Conservation (phyloP, 2,329 filamentous ascomycete genomes). For the Rhynchosporium graminicola region DNA sequence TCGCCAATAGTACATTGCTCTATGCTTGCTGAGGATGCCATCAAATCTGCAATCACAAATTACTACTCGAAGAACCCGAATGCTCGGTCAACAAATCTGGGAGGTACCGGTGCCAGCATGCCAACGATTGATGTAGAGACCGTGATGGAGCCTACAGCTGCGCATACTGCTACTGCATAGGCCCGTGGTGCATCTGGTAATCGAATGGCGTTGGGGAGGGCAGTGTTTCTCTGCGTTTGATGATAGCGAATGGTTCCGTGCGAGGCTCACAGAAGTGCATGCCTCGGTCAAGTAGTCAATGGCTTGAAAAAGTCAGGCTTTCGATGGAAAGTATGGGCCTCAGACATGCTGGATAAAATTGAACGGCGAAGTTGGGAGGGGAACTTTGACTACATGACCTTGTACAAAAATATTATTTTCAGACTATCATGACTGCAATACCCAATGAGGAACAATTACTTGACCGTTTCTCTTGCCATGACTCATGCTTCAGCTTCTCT, state of each 20-base stretch:
- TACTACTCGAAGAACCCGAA: constrained; percentile 91
- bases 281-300: not conserved
- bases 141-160: constrained; percentile 45
- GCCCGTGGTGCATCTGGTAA: not conserved
- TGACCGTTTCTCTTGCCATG: constrained; percentile 6
- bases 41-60: constrained; percentile 88
- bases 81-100: constrained; percentile 71
- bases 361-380: not conserved
- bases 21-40: constrained; percentile 89
- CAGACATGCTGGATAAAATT: constrained; percentile 7
- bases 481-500: not conserved
- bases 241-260: constrained; percentile 6
- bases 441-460: constrained; percentile 10
- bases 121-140: constrained; percentile 65
- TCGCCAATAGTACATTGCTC: constrained; percentile 73
- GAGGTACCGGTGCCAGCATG: constrained; percentile 70
- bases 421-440: constrained; percentile 4
- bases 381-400: constrained; percentile 5
- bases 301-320: not conserved
- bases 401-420: constrained; percentile 9
- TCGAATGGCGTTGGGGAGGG: constrained; percentile 20
- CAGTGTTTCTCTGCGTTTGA: constrained; percentile 15
- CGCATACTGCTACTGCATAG: constrained; percentile 34
- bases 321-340: not conserved
- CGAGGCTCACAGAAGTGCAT: not conserved